Base-by-base conservation (phyloP, 2,329 filamentous ascomycete genomes). In the Beauveria sp. region DNA sequence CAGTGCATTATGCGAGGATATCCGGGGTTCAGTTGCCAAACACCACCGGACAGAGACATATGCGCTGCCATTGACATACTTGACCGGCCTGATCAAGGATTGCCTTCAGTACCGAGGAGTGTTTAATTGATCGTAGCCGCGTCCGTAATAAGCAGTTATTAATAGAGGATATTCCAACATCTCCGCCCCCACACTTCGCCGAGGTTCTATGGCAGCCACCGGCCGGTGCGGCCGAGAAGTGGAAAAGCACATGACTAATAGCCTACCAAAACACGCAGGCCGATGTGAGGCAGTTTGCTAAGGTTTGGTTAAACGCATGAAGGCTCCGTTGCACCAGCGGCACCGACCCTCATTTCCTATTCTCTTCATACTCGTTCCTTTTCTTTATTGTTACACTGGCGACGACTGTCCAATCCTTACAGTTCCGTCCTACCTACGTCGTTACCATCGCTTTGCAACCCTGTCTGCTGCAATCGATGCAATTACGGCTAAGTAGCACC, bases 191-290 rank as follows among this genome's bases (percentile, higher is more conserved):
- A 64, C 51, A 53, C 12, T 64, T 26, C 62, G 59, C 50, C 62
- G 48, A 62, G 64, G 62, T 60, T 66, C 63, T 60, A 49, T 58
- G 52, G 60, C 48, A 54, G 58, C 61, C 31, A 51, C 57, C 60
- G 50, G 43, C 42, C 46, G 46, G 40, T 31, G 42, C 60, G 60
- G 45, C 53, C 60, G 55, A 49, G 22, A 24, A 49, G 18, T 28
- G 26, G 24, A 43, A 43, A 61, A 48, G 54, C 62, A 53, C 49
- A 62, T 56, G 58, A 57, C 59, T 53, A 57, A 59, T 50, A 9
- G 34, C 34, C 57, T 43, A 40, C 38, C 56, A 52, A 50, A 50
- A n/a, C 28, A n/a, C 46, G 43, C 34, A 14, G 55, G 20, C 16
- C 22, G 43, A n/a, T 49, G 55, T n/a, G 45, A 16, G 55, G 53